These are phyloP conservation scores for Trichodelitschia bisporula DNA, from an alignment of 495 filamentous ascomycete species.

Conservation along the genomic window DNA sequence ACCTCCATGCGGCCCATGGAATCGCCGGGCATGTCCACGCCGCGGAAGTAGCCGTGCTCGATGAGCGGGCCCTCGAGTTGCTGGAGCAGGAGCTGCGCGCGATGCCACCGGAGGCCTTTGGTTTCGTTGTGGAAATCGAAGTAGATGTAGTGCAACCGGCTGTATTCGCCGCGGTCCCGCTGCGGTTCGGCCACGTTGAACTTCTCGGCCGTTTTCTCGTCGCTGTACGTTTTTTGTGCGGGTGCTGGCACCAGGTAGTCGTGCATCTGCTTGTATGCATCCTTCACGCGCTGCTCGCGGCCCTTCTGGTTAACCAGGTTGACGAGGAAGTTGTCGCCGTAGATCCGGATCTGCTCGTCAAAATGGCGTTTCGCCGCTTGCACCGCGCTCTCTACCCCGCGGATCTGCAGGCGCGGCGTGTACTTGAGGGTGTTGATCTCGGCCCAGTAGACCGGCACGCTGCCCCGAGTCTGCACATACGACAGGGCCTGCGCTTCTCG, in stretches of 20 bases:
- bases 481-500: slow-evolving; percentile 70
- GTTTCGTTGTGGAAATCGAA: slow-evolving; percentile 98
- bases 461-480: slow-evolving; percentile 88
- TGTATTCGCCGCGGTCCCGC: slow-evolving; percentile 22
- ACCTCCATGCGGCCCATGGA: slow-evolving; percentile 41
- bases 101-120: slow-evolving; percentile 79
- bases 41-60: slow-evolving; percentile 76
- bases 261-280: slow-evolving; percentile 76
- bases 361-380: slow-evolving; percentile 67
- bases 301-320: slow-evolving; percentile 93
- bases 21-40: slow-evolving; percentile 52
- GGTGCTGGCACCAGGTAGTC: slow-evolving; percentile 45
- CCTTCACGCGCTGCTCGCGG: slow-evolving; percentile 63
- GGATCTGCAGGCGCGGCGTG: slow-evolving; percentile 68
- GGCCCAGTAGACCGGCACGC: slow-evolving; percentile 84
- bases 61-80: slow-evolving; percentile 45
- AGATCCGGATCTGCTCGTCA: slow-evolving; percentile 67
- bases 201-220: slow-evolving; percentile 42
- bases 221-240: slow-evolving; percentile 27
- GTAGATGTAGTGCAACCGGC: slow-evolving; percentile 82
- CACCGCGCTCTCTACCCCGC: slow-evolving; percentile 58
- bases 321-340: slow-evolving; percentile 90
- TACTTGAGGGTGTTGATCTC: slow-evolving; percentile 81
- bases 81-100: slow-evolving; percentile 65
- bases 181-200: slow-evolving; percentile 50